phyloP scores from a whole-genome alignment of 176 grass and related monocot genomes.

The Aegilops bicornis region DNA sequence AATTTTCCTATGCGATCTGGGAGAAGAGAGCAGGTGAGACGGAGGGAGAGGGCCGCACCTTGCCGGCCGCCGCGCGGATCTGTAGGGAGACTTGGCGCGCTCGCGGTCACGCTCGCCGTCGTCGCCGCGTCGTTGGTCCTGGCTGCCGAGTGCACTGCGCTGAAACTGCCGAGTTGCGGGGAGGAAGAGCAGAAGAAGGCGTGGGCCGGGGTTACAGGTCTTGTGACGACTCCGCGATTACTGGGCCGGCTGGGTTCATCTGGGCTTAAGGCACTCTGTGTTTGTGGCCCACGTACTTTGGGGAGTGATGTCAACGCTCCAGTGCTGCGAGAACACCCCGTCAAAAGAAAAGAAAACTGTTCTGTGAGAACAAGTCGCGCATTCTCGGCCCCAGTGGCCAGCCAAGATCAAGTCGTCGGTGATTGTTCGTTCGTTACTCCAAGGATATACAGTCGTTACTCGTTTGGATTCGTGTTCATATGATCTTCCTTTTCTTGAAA shows the following conservation, averaged over 20 bases:
- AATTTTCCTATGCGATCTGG: neutral
- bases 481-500: neutral
- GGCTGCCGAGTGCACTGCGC: neutral
- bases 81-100: neutral
- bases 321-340: too few relatives aligned
- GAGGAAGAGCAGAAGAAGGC: neutral
- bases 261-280: neutral
- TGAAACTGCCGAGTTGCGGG: neutral
- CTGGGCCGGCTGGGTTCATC: neutral
- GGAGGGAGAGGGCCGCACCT: constrained; percentile 11
- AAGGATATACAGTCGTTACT: constrained; percentile 16
- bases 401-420: too few relatives aligned
- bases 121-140: neutral
- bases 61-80: neutral
- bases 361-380: too few relatives aligned
- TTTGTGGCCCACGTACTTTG: too few relatives aligned
- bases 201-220: neutral
- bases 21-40: neutral
- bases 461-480: constrained; percentile 27
- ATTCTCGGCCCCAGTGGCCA: too few relatives aligned
- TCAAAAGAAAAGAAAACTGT: too few relatives aligned
- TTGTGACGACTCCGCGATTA: neutral
- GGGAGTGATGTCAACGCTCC: too few relatives aligned
- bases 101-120: constrained; percentile 1
- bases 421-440: neutral